phyloP scores from a whole-genome alignment of 2,329 filamentous ascomycete genomes.

The Penicillium brevicompactum region DNA sequence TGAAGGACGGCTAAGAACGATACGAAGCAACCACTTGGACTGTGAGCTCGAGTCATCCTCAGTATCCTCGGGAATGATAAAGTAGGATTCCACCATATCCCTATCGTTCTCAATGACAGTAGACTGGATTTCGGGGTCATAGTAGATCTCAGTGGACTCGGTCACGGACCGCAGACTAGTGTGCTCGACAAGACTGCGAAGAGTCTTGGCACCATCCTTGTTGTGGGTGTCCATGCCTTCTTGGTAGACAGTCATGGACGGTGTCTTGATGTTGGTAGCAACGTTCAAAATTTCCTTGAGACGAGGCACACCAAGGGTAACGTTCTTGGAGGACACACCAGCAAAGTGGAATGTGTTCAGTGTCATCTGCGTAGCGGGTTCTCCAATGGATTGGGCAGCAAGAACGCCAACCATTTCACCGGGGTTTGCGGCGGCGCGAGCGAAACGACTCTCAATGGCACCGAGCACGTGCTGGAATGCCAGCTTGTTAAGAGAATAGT shows the following conservation, averaged over 20 bases:
- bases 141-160: constrained; percentile 92
- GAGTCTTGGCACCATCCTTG: constrained; percentile 78
- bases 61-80: constrained; percentile 86
- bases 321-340: constrained; percentile 99
- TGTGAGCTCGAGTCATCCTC: constrained; percentile 65
- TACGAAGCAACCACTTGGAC: constrained; percentile 92
- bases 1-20: constrained; percentile 90
- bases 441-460: constrained; percentile 86
- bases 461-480: constrained; percentile 92
- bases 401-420: constrained; percentile 99
- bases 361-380: constrained; percentile 99
- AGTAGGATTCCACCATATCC: constrained; percentile 97
- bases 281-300: constrained; percentile 99
- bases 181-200: constrained; percentile 90
- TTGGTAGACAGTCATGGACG: constrained; percentile 92
- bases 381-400: constrained; percentile 96
- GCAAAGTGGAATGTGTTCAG: constrained; percentile 99
- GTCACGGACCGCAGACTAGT: constrained; percentile 92
- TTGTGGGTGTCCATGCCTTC: constrained; percentile 61
- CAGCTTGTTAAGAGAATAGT: constrained; percentile 83
- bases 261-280: constrained; percentile 97
- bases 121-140: constrained; percentile 83
- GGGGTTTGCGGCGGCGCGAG: constrained; percentile 80
- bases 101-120: constrained; percentile 85
- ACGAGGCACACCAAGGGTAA: constrained; percentile 97